Evolutionary conservation across 208 protist species (phyloP), one percentile per base, ranked within the genome.

Genomic region (Acanthamoeba rhysodes): DNA sequence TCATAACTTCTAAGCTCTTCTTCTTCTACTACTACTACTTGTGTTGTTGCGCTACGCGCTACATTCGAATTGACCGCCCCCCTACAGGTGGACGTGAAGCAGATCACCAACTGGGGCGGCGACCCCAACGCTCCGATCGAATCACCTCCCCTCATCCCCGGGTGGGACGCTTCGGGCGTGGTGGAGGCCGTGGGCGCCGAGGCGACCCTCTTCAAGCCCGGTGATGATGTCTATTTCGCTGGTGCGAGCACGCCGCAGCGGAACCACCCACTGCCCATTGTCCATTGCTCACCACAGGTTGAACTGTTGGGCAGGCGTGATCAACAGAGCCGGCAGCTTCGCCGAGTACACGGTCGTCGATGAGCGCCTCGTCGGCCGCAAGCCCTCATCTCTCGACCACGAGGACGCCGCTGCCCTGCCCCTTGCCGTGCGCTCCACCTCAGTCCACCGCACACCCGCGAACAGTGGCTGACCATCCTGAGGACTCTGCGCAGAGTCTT

Each of bases 201-300:
- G 72, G 87, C 29, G 1, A 41, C 34, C 59, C 62, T 93, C 87
- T 93, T 76, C 59, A 93, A 93, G 57, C 22, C 24, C 34, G 87
- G 87, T 10, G 87, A 93, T n/a, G 87, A 93, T 2, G 87, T 93
- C 87, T 93, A 76, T 59, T 93, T 93, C 50, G 87, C 87, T 16
- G 87, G 87, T 64, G 24, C 32, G 32, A 24, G 62, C 27, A 1
- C 16, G 37, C 27, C 0, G 24, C 24, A 1, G 62, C 24, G 18
- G 24, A 0, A 29, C 62, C 34, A 7, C 62, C 57, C 27, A n/a
- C n/a, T n/a, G n/a, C n/a, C n/a, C n/a, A n/a, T n/a, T n/a, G n/a
- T n/a, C n/a, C 22, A 64, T 48, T 9, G 8, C 45, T 48, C 57
- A 64, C 57, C 20, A 27, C 57, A 1, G 2, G 14, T 6, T 68